These are phyloP conservation scores for Fistulifera solaris DNA, from an alignment of 108 stramenopile genomes.

Conservation along the genomic window DNA sequence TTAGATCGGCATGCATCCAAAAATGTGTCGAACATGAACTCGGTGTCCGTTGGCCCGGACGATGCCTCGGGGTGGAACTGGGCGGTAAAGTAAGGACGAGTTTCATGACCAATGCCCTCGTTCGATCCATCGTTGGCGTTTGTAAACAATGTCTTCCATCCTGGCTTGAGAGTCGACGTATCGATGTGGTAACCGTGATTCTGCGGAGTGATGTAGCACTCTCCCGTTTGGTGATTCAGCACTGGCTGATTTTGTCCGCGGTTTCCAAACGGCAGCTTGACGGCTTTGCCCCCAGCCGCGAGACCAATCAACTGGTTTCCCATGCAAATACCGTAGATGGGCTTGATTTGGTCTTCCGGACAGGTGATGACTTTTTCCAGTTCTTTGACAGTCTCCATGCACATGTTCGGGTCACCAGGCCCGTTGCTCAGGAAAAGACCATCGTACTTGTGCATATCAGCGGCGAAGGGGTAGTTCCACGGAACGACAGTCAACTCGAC, in stretches of 20 bases:
- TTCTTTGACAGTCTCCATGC: constrained; percentile 71
- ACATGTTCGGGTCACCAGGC: constrained; percentile 95
- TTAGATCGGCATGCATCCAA: constrained; percentile 59
- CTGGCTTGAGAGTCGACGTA: constrained; percentile 66
- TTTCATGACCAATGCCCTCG: constrained; percentile 93
- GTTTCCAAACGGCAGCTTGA: constrained; percentile 96
- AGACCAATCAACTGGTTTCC: constrained; percentile 96
- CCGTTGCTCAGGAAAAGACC: constrained; percentile 97
- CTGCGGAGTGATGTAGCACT: constrained; percentile 98
- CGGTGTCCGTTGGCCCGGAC: constrained; percentile 96
- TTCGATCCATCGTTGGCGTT: constrained; percentile 97
- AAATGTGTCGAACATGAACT: constrained; percentile 98
- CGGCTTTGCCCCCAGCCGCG: constrained; percentile 87
- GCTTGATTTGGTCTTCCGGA: constrained; percentile 80
- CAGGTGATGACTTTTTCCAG: constrained; percentile 61
- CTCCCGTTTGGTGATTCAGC: constrained; percentile 86
- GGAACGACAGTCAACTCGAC: constrained; percentile 96
- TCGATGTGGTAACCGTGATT: constrained; percentile 96
- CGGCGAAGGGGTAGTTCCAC: constrained; percentile 85
- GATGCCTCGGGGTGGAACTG: constrained; percentile 98
- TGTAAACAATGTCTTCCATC: constrained; percentile 90
- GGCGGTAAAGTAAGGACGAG: constrained; percentile 94
- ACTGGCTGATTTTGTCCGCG: constrained; percentile 98
- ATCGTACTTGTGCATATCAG: constrained; percentile 80
- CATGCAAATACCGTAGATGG: constrained; percentile 97